These are phyloP conservation scores for Thermothielavioides terrestris DNA, from an alignment of 495 filamentous ascomycete genomes.

Conservation along the genomic window DNA sequence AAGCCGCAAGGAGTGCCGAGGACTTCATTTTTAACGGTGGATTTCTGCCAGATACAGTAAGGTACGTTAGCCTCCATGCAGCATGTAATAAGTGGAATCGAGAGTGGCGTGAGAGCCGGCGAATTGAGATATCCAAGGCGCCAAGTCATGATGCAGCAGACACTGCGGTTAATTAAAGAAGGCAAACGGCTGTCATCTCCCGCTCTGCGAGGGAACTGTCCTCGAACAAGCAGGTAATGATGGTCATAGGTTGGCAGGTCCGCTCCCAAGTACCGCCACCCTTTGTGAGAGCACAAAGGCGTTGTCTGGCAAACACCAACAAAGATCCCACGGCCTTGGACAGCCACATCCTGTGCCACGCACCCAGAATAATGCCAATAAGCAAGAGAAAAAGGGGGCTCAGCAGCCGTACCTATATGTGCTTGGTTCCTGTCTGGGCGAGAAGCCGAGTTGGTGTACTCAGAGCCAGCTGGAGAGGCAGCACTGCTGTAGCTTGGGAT, in stretches of 20 bases:
- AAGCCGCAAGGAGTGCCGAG: constrained; percentile 51
- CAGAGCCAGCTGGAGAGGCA: constrained; percentile 33
- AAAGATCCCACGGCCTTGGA: background rate
- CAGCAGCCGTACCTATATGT: constrained; percentile 13
- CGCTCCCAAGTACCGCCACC: background rate
- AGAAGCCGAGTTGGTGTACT: constrained; percentile 14
- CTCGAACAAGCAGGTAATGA: background rate
- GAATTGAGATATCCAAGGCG: background rate
- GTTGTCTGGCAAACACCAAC: background rate
- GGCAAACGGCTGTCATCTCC: background rate
- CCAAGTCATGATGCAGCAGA: background rate
- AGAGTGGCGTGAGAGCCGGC: too few species aligned
- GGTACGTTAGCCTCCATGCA: too few species aligned
- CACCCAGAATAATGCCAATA: too few species aligned
- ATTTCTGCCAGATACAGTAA: too few species aligned
- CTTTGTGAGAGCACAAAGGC: constrained; percentile 1
- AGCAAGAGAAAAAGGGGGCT: too few species aligned
- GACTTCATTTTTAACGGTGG: too few species aligned
- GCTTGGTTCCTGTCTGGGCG: constrained; percentile 1
- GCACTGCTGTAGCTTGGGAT: constrained; percentile 28
- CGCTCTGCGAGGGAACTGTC: background rate
- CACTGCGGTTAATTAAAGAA: background rate
- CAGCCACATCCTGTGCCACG: too few species aligned
- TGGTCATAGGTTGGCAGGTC: background rate
- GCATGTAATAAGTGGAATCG: too few species aligned